A percentile compares a stretch with the other conserved stretches of the same genome.
Evolutionary conservation across 805 yeast species (phyloP).

Genomic region (Diddensiella transvaalensis): DNA sequence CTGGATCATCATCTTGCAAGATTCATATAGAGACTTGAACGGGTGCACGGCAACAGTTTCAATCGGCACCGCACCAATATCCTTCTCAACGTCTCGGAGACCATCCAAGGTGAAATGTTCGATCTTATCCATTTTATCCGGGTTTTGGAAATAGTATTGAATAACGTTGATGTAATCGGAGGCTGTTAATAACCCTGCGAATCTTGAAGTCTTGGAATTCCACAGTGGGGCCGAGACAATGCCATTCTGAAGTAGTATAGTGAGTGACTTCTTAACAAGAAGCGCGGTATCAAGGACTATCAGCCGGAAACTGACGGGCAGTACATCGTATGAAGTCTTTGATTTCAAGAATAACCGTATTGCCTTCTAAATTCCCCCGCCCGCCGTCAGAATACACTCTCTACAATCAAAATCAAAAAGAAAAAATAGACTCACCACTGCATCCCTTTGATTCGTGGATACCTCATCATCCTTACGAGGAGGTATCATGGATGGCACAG

Average conservation of each 20-base stretch:
- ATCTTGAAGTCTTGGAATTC: slow-evolving; percentile 83
- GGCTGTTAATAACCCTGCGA: slow-evolving; percentile 91
- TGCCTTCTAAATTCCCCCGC: slow-evolving; percentile 49
- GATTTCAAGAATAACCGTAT: slow-evolving; percentile 80
- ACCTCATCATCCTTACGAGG: slow-evolving; percentile 11
- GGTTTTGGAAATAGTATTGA: slow-evolving; percentile 82
- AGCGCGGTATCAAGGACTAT: slow-evolving; percentile 91
- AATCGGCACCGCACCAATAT: slow-evolving; percentile 79
- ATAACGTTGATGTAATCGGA: slow-evolving; percentile 93
- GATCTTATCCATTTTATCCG: slow-evolving; percentile 83
- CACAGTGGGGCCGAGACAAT: slow-evolving; percentile 96
- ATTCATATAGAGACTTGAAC: slow-evolving; percentile 81
- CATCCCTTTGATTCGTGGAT: slow-evolving; percentile 15
- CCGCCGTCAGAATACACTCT: slow-evolving; percentile 48
- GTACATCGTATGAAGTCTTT: slow-evolving; percentile 92
- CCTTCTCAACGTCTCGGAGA: slow-evolving; percentile 77
- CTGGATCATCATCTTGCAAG: slow-evolving; percentile 86
- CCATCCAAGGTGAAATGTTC: slow-evolving; percentile 84
- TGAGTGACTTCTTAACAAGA: slow-evolving; percentile 83
- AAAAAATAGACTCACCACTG: slow-evolving; percentile 10
- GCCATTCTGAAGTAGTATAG: slow-evolving; percentile 84
- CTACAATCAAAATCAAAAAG: too few relatives aligned
- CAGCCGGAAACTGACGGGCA: slow-evolving; percentile 90
- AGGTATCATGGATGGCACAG: neutral
- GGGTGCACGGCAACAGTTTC: slow-evolving; percentile 91